Evolutionary conservation across 192 early-diverging fungal species (phyloP).

Genomic region (Backusella mclennaniae): DNA sequence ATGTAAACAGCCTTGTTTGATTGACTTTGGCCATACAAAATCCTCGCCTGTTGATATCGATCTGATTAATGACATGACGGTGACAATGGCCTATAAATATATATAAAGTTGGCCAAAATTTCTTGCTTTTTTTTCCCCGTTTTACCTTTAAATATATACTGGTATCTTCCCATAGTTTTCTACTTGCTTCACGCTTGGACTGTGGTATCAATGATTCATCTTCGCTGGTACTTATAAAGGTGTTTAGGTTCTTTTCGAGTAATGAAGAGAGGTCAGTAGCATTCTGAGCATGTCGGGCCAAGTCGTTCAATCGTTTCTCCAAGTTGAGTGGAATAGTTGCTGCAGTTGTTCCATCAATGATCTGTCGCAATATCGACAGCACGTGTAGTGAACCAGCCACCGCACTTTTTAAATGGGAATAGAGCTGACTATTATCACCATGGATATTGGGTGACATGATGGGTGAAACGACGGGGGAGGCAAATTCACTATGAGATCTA

Average conservation of each 20-base stretch:
- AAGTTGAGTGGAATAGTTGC: background rate
- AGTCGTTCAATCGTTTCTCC: conserved; percentile 12
- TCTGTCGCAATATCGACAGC: conserved; percentile 3
- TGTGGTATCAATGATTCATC: background rate
- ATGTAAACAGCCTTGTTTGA: conserved; percentile 34
- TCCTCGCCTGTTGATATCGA: conserved; percentile 35
- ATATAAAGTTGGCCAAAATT: background rate
- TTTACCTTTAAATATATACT: conserved; percentile 34
- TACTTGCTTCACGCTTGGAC: background rate
- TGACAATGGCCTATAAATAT: conserved; percentile 23
- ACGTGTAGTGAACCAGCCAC: conserved; percentile 25
- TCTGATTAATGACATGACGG: conserved; percentile 25
- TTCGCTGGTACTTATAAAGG: conserved; percentile 8
- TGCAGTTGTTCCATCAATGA: conserved; percentile 7
- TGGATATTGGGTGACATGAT: background rate
- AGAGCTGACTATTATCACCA: conserved; percentile 21
- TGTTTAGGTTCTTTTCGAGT: conserved; percentile 18
- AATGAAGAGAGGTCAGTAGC: conserved; percentile 11
- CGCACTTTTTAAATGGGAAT: conserved; percentile 22
- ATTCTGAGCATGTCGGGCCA: conserved; percentile 16
- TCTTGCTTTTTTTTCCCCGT: too few species aligned
- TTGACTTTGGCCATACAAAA: conserved; percentile 27
- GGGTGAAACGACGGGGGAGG: background rate
- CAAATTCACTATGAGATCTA: conserved; percentile 21
- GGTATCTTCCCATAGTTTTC: conserved; percentile 33